Conservation (phyloP, 1,284 basidiomycete genomes). For the Irpex lacteus region DNA sequence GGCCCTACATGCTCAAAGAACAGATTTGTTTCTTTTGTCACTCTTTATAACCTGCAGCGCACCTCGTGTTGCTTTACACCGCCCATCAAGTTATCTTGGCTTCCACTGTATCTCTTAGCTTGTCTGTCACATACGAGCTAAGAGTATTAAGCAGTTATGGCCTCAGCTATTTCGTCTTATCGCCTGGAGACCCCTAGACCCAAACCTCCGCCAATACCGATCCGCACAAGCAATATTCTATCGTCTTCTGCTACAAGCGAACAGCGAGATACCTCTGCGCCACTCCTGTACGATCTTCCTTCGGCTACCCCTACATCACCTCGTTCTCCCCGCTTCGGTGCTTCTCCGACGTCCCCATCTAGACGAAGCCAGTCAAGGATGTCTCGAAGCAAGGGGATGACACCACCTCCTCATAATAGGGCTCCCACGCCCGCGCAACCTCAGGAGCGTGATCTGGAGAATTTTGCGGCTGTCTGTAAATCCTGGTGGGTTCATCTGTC, state of each 20-base stretch:
- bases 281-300: constrained; percentile 75
- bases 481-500: constrained; percentile 51
- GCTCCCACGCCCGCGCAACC: constrained; percentile 60
- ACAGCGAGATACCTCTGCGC: constrained; percentile 37
- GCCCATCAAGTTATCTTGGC: constrained; percentile 9
- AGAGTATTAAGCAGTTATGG: constrained; percentile 4
- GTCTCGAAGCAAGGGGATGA: constrained; percentile 49
- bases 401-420: constrained; percentile 57
- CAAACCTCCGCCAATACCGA: constrained; percentile 55
- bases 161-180: constrained; percentile 40
- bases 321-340: constrained; percentile 35
- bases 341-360: constrained; percentile 55
- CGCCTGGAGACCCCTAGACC: constrained; percentile 61
- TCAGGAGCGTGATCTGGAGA: constrained; percentile 57
- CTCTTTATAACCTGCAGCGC: constrained; percentile 10
- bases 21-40: constrained; percentile 4
- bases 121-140: background rate
- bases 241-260: constrained; percentile 42
- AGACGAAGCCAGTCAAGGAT: constrained; percentile 48
- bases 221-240: constrained; percentile 48
- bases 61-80: constrained; percentile 10
- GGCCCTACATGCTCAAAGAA: constrained; percentile 3
- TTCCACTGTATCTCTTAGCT: constrained; percentile 1
- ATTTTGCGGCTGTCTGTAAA: constrained; percentile 69
- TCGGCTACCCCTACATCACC: constrained; percentile 54